Percentiles rank a stretch among this genome's conserved stretches.
These are phyloP conservation scores for Fusarium udum DNA, from an alignment of 2,329 filamentous ascomycete genomes.

Conservation along the genomic window DNA sequence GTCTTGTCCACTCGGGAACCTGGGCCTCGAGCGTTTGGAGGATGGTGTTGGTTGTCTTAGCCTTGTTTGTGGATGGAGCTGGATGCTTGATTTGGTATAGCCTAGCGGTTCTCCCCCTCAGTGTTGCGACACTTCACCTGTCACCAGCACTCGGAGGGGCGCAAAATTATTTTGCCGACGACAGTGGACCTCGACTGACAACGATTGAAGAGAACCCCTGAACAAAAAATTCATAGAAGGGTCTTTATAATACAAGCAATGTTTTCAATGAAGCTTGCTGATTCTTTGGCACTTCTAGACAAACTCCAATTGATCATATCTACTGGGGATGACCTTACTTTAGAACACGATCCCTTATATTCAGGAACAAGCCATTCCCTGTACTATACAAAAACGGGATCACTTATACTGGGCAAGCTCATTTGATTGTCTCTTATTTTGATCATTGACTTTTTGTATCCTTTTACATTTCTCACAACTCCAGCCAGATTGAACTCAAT, in stretches of 20 bases:
- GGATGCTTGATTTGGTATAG: slow-evolving; percentile 42
- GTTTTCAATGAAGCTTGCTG: too few relatives aligned
- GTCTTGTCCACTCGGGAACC: slow-evolving; percentile 38
- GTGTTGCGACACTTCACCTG: slow-evolving; percentile 15
- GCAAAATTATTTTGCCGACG: slow-evolving; percentile 34
- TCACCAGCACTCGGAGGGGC: slow-evolving; percentile 1
- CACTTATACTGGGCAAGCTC: not conserved
- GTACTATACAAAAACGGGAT: not conserved
- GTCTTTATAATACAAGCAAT: not conserved
- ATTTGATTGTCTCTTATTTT: slow-evolving; percentile 5
- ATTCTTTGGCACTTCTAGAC: not conserved
- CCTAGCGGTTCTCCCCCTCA: slow-evolving; percentile 24
- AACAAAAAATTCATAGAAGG: not conserved
- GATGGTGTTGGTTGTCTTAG: slow-evolving; percentile 38
- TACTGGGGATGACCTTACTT: not conserved
- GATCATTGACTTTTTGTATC: slow-evolving; percentile 20
- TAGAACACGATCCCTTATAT: not conserved
- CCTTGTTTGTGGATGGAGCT: slow-evolving; percentile 32
- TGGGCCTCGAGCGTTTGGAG: slow-evolving; percentile 39
- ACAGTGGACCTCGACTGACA: not conserved
- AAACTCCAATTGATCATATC: not conserved
- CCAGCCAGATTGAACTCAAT: slow-evolving; percentile 11
- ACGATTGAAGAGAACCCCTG: not conserved
- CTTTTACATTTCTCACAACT: slow-evolving; percentile 16
- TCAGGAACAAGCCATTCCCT: not conserved